A percentile compares a stretch with the other conserved stretches of the same genome.
phyloP scores from a whole-genome alignment of 2,329 filamentous ascomycete species.

The Diaporthe velutina region DNA sequence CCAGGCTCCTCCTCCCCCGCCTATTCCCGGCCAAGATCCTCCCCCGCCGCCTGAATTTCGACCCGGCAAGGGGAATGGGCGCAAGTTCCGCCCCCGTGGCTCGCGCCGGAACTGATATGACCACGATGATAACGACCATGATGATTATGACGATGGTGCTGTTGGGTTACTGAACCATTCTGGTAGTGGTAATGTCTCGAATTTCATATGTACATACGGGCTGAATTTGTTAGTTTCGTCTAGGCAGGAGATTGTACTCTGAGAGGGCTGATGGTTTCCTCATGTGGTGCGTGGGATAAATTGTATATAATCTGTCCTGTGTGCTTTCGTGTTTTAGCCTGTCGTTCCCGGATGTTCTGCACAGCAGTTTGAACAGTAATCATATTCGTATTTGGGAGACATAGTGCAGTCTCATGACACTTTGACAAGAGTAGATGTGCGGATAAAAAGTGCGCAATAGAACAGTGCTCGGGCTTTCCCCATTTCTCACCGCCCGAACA shows the following conservation, averaged over 20 bases:
- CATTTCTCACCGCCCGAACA: constrained; percentile 26
- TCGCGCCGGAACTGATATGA: not conserved
- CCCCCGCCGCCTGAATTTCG: not conserved
- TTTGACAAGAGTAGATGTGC: no score
- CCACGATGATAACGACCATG: not conserved
- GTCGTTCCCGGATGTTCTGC: not conserved
- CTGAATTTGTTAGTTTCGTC: not conserved
- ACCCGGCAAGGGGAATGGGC: not conserved
- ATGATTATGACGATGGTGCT: not conserved
- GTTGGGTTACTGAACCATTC: not conserved
- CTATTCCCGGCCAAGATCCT: not conserved
- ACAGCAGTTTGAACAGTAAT: not conserved
- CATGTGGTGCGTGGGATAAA: not conserved
- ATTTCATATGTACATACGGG: not conserved
- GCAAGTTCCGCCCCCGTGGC: not conserved
- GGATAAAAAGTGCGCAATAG: no score
- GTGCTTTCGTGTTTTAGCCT: not conserved
- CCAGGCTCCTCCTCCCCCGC: not conserved
- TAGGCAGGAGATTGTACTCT: not conserved
- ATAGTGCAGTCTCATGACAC: not conserved
- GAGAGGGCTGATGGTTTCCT: not conserved
- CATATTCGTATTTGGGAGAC: not conserved
- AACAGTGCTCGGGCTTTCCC: no score
- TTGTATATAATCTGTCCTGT: not conserved
- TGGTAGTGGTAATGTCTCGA: constrained; percentile 2